phyloP scores from a whole-genome alignment of 768 basidiomycete genomes.

The Termitomyces sp. region DNA sequence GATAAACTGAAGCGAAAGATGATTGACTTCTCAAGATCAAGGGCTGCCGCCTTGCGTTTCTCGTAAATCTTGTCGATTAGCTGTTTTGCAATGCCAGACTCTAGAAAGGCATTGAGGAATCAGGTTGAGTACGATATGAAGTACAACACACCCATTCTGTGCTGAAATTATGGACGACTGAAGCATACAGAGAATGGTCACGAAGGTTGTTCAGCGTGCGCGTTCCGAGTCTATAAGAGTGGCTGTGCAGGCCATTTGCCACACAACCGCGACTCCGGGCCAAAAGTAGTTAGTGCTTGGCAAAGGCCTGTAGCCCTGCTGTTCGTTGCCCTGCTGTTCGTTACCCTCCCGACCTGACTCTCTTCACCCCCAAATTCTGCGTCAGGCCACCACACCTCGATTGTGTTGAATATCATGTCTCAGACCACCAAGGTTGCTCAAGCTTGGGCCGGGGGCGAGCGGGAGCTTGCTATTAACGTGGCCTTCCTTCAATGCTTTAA shows the following conservation, averaged over 20 bases:
- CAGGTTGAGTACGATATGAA: background rate
- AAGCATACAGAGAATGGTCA: constrained; percentile 6
- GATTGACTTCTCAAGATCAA: constrained; percentile 89
- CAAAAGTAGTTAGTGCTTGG: too few species aligned
- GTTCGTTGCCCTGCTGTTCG: too few species aligned
- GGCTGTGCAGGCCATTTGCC: constrained; percentile 16
- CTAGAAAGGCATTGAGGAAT: constrained; percentile 28
- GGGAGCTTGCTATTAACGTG: too few species aligned
- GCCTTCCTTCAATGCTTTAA: too few species aligned
- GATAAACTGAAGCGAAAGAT: background rate
- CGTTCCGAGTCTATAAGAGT: background rate
- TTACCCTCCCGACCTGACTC: background rate
- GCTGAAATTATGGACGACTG: background rate
- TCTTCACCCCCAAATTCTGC: too few species aligned
- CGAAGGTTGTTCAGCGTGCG: background rate
- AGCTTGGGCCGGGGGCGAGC: too few species aligned
- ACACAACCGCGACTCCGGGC: too few species aligned
- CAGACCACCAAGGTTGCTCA: too few species aligned
- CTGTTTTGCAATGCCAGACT: constrained; percentile 71
- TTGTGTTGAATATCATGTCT: too few species aligned
- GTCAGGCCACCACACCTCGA: too few species aligned
- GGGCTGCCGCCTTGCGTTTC: constrained; percentile 91
- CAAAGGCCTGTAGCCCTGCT: too few species aligned
- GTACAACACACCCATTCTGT: constrained; percentile 22
- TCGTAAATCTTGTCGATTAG: constrained; percentile 94